Evolutionary conservation across 331 rosid species (phyloP).

Genomic region (Telfairia occidentalis): DNA sequence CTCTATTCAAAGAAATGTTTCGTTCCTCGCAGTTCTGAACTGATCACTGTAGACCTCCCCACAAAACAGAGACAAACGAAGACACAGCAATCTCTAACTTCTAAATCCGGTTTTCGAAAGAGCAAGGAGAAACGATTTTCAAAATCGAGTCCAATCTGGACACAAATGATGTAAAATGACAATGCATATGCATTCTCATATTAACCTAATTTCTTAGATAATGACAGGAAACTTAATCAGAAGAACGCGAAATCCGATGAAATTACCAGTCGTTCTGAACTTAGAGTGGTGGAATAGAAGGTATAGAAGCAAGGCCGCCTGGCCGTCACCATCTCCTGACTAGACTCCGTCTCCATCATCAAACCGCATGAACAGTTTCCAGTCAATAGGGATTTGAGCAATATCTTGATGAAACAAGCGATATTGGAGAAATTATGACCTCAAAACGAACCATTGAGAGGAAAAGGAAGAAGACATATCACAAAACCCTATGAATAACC

Average conservation of each 20-base stretch:
- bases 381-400: neutral
- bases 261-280: slow-evolving; percentile 56
- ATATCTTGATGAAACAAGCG: slow-evolving; percentile 19
- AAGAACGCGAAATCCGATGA: neutral
- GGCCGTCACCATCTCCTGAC: slow-evolving; percentile 29
- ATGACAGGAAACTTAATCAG: neutral
- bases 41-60: neutral
- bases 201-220: neutral
- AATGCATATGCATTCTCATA: neutral
- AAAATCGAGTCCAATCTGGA: neutral
- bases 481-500: neutral
- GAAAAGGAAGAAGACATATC: neutral
- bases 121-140: neutral
- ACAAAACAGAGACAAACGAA: neutral
- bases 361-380: slow-evolving; percentile 13
- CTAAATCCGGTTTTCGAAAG: neutral
- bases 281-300: slow-evolving; percentile 43
- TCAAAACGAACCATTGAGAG: neutral
- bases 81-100: neutral
- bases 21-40: neutral
- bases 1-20: neutral
- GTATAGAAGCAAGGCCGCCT: slow-evolving; percentile 68
- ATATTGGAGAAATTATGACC: slow-evolving; percentile 5
- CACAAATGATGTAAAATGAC: neutral
- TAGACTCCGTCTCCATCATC: slow-evolving; percentile 40